These are phyloP conservation scores for Nemania sp. DNA, from an alignment of 2,329 filamentous ascomycete genomes.

Conservation along the genomic window DNA sequence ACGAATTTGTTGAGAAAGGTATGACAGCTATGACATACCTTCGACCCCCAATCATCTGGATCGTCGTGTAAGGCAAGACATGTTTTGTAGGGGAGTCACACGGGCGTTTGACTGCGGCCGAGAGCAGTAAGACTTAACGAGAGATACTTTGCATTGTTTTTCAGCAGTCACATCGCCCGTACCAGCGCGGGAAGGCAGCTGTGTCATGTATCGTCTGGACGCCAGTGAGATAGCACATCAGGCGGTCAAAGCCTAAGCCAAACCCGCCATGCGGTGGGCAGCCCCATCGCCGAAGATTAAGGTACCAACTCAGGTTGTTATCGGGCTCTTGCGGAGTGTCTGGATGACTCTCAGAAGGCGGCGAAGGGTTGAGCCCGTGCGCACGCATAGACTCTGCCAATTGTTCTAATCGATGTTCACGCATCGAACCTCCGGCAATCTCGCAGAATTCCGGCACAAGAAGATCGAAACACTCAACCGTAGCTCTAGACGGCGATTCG, in stretches of 20 bases:
- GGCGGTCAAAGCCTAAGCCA: slow-evolving; percentile 84
- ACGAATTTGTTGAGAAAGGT: slow-evolving; percentile 19
- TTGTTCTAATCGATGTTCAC: slow-evolving; percentile 74
- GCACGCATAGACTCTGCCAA: slow-evolving; percentile 72
- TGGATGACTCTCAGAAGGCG: slow-evolving; percentile 27
- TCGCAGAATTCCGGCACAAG: slow-evolving; percentile 85
- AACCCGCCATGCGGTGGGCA: slow-evolving; percentile 90
- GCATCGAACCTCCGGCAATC: slow-evolving; percentile 84
- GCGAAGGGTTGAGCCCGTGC: slow-evolving; percentile 61
- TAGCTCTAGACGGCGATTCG: slow-evolving; percentile 44
- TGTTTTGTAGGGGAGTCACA: slow-evolving; percentile 36
- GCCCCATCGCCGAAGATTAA: slow-evolving; percentile 87
- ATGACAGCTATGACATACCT: slow-evolving; percentile 18
- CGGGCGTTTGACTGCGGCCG: slow-evolving; percentile 39
- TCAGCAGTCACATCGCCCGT: slow-evolving; percentile 63
- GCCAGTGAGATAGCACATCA: slow-evolving; percentile 81
- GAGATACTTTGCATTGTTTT: slow-evolving; percentile 34
- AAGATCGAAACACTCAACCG: slow-evolving; percentile 89
- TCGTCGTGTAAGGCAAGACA: slow-evolving; percentile 26
- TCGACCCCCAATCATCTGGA: slow-evolving; percentile 24
- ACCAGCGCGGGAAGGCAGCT: slow-evolving; percentile 81
- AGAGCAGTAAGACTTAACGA: slow-evolving; percentile 47
- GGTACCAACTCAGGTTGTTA: slow-evolving; percentile 74
- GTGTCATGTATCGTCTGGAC: slow-evolving; percentile 82
- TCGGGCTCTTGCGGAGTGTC: slow-evolving; percentile 34